Base-by-base conservation (phyloP, 164 flowering plant species). In the Berberis thunbergii region DNA sequence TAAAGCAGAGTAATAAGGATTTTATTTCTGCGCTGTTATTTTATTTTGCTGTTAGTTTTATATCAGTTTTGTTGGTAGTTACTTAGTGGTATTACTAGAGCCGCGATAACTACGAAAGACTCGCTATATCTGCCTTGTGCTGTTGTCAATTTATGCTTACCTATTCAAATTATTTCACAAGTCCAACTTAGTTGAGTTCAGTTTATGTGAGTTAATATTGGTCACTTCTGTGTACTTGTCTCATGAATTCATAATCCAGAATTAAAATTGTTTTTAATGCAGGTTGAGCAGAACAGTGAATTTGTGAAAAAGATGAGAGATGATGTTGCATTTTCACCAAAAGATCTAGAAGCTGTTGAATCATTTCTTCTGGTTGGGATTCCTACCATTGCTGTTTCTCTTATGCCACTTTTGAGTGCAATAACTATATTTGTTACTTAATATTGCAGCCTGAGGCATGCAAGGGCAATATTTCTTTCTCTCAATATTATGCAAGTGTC, bases 201-300 rank as follows among this genome's bases (percentile, higher is more conserved):
- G 50, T 48, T 52, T 52, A 3, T 26, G 13, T 10, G 4, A 7
- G 4, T 52, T 26, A 52, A 10, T 11, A 48, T 48, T 4, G 1
- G 10, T 7, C 4, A 52, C 10, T 52, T 10, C 2, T 12, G 13
- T 52, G 54, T 50, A 11, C 4, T 26, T 52, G 2, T 10, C 4
- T 2, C 11, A 10, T 10, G 26, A 26, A 26, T 26, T 26, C 26
- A 26, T 26, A 26, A 26, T 26, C 26, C 26, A 26, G 26, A 26
- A 26, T 52, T 11, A 48, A 48, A 48, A 48, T 56, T 67, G 57
- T 6, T 41, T 11, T 4, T 43, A 8, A 53, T 73, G 54, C 73
- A 94, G 99, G 89, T 87, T 65, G 94, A 87, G 81, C 81, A 77
- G 75, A 94, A 94, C 67, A 69, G 87, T 62, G 86, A 87, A 8